Conservation (phyloP, 2,329 filamentous ascomycete species). For the Grosmannia clavigera region DNA sequence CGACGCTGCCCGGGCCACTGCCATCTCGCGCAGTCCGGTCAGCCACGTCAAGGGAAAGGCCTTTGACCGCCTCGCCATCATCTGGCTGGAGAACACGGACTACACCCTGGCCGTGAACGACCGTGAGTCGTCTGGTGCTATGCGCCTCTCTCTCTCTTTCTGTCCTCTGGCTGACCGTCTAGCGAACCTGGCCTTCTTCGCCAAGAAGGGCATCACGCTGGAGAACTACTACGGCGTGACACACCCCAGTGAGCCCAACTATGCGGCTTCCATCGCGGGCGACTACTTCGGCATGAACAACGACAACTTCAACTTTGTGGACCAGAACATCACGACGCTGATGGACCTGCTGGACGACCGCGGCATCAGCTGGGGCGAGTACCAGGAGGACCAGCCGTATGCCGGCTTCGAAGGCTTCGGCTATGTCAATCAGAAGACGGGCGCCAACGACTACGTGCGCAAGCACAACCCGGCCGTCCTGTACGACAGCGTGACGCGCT, state of each 20-base stretch:
- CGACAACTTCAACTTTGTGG: slow-evolving; percentile 48
- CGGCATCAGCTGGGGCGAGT: slow-evolving; percentile 56
- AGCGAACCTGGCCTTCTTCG: slow-evolving; percentile 43
- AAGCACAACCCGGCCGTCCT: slow-evolving; percentile 64
- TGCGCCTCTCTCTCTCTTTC: background rate
- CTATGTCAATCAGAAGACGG: slow-evolving; percentile 52
- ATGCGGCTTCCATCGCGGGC: slow-evolving; percentile 53
- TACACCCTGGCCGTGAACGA: slow-evolving; percentile 53
- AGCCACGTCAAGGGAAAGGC: slow-evolving; percentile 56
- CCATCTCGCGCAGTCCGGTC: slow-evolving; percentile 45
- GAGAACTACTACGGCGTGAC: slow-evolving; percentile 49
- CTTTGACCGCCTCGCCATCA: slow-evolving; percentile 59
- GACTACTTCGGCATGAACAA: slow-evolving; percentile 64
- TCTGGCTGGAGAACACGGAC: slow-evolving; percentile 70
- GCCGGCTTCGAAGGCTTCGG: slow-evolving; percentile 55
- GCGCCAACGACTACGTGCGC: slow-evolving; percentile 65
- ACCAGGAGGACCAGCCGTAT: slow-evolving; percentile 69
- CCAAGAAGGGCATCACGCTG: slow-evolving; percentile 49
- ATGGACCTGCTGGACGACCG: slow-evolving; percentile 56
- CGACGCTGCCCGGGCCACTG: slow-evolving; percentile 44
- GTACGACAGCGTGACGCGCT: slow-evolving; percentile 51
- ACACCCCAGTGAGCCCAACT: slow-evolving; percentile 67
- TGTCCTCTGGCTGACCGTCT: background rate
- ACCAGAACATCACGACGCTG: slow-evolving; percentile 50
- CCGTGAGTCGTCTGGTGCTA: slow-evolving; percentile 27